Conservation (phyloP, 2,329 filamentous ascomycete genomes). For the Lecanicillium sp. region DNA sequence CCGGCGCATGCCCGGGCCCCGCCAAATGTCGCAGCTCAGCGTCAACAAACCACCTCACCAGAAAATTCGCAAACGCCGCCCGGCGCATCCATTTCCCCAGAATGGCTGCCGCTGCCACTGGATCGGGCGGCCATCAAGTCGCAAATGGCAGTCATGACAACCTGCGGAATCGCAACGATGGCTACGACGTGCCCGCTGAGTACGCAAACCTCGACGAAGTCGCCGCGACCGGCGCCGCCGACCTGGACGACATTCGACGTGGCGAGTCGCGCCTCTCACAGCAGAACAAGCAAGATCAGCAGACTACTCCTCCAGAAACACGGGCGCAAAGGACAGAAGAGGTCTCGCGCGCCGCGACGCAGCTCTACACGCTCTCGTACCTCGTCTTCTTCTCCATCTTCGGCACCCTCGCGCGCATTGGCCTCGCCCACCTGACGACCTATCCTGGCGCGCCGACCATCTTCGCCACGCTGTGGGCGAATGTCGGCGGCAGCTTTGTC, state of each 20-base stretch:
- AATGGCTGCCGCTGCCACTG: too few species aligned
- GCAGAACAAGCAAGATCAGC: neutral
- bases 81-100: too few species aligned
- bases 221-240: slow-evolving; percentile 19
- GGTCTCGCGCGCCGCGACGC: slow-evolving; percentile 47
- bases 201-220: slow-evolving; percentile 39
- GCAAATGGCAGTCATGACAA: too few species aligned
- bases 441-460: slow-evolving; percentile 72
- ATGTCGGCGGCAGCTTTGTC: slow-evolving; percentile 72
- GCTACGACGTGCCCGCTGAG: slow-evolving; percentile 29
- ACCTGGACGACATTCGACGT: slow-evolving; percentile 13
- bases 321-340: neutral
- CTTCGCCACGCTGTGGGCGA: slow-evolving; percentile 78
- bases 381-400: slow-evolving; percentile 79
- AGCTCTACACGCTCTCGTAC: slow-evolving; percentile 70
- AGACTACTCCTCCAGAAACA: neutral
- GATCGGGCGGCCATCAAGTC: too few species aligned
- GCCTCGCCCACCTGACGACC: slow-evolving; percentile 69
- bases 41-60: too few species aligned
- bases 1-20: too few species aligned
- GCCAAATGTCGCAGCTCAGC: too few species aligned
- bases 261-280: neutral
- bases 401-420: slow-evolving; percentile 77
- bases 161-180: too few species aligned
- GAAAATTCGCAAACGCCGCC: too few species aligned